Base-by-base conservation (phyloP, 495 filamentous ascomycete genomes). In the Filosporella fistucella region DNA sequence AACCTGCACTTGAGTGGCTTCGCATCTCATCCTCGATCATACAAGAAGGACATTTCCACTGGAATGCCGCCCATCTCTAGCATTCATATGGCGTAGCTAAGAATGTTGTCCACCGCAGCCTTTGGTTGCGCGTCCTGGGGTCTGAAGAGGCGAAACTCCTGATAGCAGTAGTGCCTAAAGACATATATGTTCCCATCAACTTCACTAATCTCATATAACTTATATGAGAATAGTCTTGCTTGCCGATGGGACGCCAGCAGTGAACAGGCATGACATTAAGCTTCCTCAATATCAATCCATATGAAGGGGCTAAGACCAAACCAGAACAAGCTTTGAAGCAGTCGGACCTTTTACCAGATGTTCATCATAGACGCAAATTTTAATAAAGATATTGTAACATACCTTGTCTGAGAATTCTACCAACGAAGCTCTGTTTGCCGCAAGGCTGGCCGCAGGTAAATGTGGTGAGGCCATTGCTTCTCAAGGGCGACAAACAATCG, bases 301-400 rank as follows among this genome's bases (percentile, higher is more conserved):
- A 17, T 39, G 51, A 44, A 44, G 54, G 55, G 55, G 52, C 45
- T 42, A 11, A 43, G 28, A 55, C 54, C 53, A 56, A 64, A 68
- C 56, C 64, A 64, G 63, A 64, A 66, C 41, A 49, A 61, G 63
- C 65, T 60, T 59, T 56, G 55, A 57, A 44, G 65, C 66, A 68
- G 70, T 81, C 74, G 53, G 74, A 74, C 76, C 77, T 81, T 81
- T 81, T 81, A 81, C 77, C 77, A 75, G 55, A 61, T 56, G 62
- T 49, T 77, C 77, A 81, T 81, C 77, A 79, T 63, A 37, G 73
- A 72, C 72, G 34, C 32, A 13, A 18, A 13, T 4, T 22, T 40
- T 45, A 7, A 50, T 28, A 32, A 4, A n/a, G 14, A 38, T n/a
- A n/a, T n/a, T n/a, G n/a, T n/a, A n/a, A n/a, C n/a, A n/a, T n/a